Evolutionary conservation across 2,329 filamentous ascomycete species (phyloP).

Genomic region (Cladosporium cucumerinum): DNA sequence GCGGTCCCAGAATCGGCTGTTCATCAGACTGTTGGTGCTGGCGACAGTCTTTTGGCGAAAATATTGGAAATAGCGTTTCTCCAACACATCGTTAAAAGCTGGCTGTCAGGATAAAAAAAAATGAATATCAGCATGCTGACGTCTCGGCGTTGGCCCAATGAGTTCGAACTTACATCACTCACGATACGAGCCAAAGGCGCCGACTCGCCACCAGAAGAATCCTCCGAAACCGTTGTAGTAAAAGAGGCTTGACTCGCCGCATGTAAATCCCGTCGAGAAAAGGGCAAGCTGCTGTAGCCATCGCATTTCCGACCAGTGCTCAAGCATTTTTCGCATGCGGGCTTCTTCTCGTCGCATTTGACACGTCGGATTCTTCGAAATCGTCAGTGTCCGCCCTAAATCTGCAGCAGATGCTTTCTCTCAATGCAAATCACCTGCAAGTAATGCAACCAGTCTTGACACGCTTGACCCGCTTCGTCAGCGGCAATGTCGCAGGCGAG

Average conservation of each 20-base stretch:
- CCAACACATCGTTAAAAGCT: conserved; percentile 4
- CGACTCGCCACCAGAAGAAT: neutral
- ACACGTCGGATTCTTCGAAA: conserved; percentile 53
- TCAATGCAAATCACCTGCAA: conserved; percentile 9
- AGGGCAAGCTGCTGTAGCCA: conserved; percentile 42
- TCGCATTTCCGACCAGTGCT: conserved; percentile 55
- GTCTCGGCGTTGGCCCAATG: neutral
- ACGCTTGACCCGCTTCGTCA: conserved; percentile 2
- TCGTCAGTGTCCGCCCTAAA: neutral
- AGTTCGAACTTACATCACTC: neutral
- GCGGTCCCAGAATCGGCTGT: conserved; percentile 9
- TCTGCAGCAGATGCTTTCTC: neutral
- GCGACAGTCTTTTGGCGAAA: neutral
- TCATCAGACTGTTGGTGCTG: conserved; percentile 15
- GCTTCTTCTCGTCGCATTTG: conserved; percentile 51
- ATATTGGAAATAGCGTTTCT: conserved; percentile 12
- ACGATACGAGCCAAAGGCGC: conserved; percentile 6
- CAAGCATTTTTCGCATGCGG: conserved; percentile 50
- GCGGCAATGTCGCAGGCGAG: neutral
- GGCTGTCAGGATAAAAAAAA: neutral
- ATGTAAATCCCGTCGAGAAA: conserved; percentile 18
- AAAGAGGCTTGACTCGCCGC: neutral
- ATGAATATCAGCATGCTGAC: neutral
- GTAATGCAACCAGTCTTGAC: conserved; percentile 19
- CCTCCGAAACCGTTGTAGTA: neutral